phyloP scores from a whole-genome alignment of 2,329 filamentous ascomycete genomes.

The Ophiostoma quercus region DNA sequence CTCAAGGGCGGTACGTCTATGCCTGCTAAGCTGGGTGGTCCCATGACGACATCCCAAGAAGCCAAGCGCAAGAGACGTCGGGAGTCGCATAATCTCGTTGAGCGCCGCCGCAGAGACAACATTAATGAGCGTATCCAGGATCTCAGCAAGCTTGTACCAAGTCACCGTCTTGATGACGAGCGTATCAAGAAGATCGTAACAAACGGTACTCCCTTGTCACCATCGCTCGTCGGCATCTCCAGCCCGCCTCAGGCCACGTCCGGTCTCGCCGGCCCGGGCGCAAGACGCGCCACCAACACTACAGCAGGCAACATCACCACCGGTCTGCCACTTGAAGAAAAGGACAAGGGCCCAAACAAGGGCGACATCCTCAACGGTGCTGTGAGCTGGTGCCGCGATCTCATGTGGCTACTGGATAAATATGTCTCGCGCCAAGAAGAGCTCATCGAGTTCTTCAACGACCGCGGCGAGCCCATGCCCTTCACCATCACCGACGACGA shows the following conservation, averaged over 20 bases:
- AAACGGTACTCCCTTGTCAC: conserved; percentile 85
- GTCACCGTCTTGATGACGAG: conserved; percentile 90
- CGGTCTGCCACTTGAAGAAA: conserved; percentile 87
- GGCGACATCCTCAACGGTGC: conserved; percentile 96
- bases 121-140: conserved; percentile 99
- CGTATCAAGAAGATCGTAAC: conserved; percentile 93
- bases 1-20: conserved; percentile 84
- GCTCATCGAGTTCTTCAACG: conserved; percentile 67
- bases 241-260: conserved; percentile 76
- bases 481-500: conserved; percentile 87
- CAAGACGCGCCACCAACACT: conserved; percentile 69
- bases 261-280: conserved; percentile 76
- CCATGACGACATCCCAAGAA: conserved; percentile 67
- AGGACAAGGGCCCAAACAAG: conserved; percentile 98
- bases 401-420: conserved; percentile 93
- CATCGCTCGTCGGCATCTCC: conserved; percentile 66
- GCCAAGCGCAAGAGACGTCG: conserved; percentile 86
- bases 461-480: conserved; percentile 68
- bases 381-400: conserved; percentile 92
- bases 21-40: conserved; percentile 70
- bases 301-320: conserved; percentile 78
- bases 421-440: conserved; percentile 88
- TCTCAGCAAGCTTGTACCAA: conserved; percentile 84
- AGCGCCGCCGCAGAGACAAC: conserved; percentile 89
- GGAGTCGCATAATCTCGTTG: conserved; percentile 94